Evolutionary conservation across 2,329 filamentous ascomycete genomes (phyloP).

Genomic region (Phyllosticta citrichinensis): DNA sequence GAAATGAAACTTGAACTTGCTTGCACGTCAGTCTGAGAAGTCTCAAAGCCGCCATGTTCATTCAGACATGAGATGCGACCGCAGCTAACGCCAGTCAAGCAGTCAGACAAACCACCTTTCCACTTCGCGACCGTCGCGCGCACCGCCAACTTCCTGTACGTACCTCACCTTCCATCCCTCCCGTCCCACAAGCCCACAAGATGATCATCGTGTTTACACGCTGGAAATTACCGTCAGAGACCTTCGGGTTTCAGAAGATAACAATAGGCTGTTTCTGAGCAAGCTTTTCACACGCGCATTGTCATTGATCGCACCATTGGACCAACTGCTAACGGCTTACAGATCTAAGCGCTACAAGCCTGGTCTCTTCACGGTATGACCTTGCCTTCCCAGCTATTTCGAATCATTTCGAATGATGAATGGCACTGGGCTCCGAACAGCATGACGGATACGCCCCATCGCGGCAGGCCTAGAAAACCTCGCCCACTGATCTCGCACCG

Average conservation of each 20-base stretch:
- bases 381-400: neutral
- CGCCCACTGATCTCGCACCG: constrained; percentile 69
- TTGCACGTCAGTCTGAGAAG: constrained; percentile 36
- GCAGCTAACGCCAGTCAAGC: neutral
- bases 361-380: constrained; percentile 19
- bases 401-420: constrained; percentile 58
- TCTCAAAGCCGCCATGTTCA: constrained; percentile 10
- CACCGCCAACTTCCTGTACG: constrained; percentile 11
- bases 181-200: constrained; percentile 15
- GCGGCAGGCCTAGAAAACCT: constrained; percentile 99
- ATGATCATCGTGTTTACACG: constrained; percentile 32
- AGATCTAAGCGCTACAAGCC: constrained; percentile 4
- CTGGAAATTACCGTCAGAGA: constrained; percentile 37
- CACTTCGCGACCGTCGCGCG: neutral
- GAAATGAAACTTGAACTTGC: constrained; percentile 31
- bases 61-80: neutral
- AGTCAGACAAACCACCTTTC: neutral
- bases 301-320: neutral
- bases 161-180: constrained; percentile 9
- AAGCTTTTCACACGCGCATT: constrained; percentile 5
- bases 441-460: constrained; percentile 76
- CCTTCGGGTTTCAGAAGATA: constrained; percentile 28
- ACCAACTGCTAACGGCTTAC: neutral
- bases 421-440: constrained; percentile 95
- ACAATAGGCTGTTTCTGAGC: constrained; percentile 33